phyloP scores from a whole-genome alignment of 2,329 filamentous ascomycete genomes.

The Diplodia intermedia region DNA sequence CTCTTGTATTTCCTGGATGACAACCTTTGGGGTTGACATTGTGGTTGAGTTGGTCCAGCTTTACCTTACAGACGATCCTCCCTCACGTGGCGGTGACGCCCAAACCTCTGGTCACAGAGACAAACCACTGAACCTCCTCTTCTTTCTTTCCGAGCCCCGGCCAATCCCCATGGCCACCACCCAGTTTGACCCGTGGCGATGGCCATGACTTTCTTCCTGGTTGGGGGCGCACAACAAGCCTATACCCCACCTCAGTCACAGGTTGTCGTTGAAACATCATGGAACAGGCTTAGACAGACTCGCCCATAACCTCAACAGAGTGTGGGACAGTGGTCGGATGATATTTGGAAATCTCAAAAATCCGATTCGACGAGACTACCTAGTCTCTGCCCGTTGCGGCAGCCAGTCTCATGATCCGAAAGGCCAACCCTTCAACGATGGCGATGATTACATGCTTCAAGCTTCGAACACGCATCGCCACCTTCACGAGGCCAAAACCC shows the following conservation, averaged over 20 bases:
- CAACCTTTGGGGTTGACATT: neutral
- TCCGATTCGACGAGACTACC: neutral
- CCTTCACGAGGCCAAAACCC: neutral
- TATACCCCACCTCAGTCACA: constrained; percentile 1
- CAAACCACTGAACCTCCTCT: neutral
- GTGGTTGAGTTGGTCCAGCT: neutral
- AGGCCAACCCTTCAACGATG: neutral
- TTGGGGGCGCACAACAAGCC: neutral
- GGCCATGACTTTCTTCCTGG: neutral
- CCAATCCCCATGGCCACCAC: neutral
- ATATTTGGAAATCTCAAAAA: neutral
- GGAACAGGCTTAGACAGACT: neutral
- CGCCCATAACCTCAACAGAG: neutral
- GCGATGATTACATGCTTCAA: neutral
- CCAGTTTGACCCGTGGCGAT: neutral
- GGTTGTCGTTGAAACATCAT: neutral
- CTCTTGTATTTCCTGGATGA: neutral
- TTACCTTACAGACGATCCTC: neutral
- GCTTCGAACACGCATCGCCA: neutral
- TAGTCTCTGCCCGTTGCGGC: neutral
- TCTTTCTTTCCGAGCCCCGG: neutral
- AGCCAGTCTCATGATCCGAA: neutral
- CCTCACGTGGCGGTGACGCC: constrained; percentile 12
- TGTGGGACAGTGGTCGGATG: neutral
- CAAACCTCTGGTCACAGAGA: neutral